These are phyloP conservation scores for Populus nigra DNA, from an alignment of 345 rosid species.

Conservation along the genomic window DNA sequence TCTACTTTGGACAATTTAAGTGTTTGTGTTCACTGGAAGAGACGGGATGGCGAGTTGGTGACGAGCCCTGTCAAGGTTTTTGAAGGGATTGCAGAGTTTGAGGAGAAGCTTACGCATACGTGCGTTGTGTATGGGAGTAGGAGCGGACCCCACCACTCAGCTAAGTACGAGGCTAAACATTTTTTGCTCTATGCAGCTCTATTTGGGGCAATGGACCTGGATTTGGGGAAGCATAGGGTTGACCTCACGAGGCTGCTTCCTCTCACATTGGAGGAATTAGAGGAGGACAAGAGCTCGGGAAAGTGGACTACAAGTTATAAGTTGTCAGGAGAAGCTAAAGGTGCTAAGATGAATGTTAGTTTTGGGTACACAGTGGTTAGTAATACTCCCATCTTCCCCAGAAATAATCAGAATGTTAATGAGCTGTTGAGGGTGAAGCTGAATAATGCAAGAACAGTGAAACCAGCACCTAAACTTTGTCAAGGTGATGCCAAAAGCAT, in stretches of 20 bases:
- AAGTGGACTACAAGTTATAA: constrained; percentile 90
- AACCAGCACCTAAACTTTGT: constrained; percentile 34
- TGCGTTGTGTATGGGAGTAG: constrained; percentile 78
- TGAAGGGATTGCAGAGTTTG: constrained; percentile 66
- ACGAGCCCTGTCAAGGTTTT: constrained; percentile 61
- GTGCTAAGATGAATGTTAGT: constrained; percentile 75
- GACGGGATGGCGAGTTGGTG: constrained; percentile 67
- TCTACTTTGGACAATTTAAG: constrained; percentile 45
- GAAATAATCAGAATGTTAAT: constrained; percentile 34
- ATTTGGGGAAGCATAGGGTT: constrained; percentile 93
- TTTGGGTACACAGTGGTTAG: constrained; percentile 71
- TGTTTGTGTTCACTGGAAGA: constrained; percentile 82
- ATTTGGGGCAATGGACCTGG: constrained; percentile 61
- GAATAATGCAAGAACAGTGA: constrained; percentile 33
- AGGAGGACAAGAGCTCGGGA: constrained; percentile 86
- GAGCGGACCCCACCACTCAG: constrained; percentile 83
- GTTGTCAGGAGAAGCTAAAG: constrained; percentile 75
- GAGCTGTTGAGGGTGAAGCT: constrained; percentile 39
- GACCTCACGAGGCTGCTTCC: constrained; percentile 92
- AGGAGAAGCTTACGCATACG: constrained; percentile 63
- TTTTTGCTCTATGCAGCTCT: constrained; percentile 71
- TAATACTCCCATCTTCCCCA: constrained; percentile 40
- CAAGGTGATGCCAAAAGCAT: constrained; percentile 37
- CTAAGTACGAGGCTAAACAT: constrained; percentile 93
- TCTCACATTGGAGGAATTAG: constrained; percentile 83